Evolutionary conservation across 177 flowering plant species (phyloP).

Genomic region (Vitis hybrid): DNA sequence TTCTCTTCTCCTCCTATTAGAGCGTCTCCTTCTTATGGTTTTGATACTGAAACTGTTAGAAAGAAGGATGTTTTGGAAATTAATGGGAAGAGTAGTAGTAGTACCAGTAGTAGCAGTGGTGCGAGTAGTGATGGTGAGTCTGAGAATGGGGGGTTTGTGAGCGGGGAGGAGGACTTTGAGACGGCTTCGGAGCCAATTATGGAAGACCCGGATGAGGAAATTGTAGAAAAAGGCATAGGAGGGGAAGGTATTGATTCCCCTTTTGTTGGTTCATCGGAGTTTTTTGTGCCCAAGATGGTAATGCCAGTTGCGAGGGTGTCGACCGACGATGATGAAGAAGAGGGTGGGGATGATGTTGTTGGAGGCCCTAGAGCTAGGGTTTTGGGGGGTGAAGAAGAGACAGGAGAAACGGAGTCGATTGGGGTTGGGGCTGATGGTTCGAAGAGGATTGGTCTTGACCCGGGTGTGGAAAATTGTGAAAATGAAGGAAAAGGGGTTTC

Average conservation of each 20-base stretch:
- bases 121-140: slow-evolving; percentile 18
- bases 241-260: slow-evolving; percentile 14
- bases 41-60: slow-evolving; percentile 6
- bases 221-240: slow-evolving; percentile 9
- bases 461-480: background rate
- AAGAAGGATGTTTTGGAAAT: background rate
- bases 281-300: slow-evolving; percentile 1
- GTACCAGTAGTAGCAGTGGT: slow-evolving; percentile 18
- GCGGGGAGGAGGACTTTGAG: slow-evolving; percentile 67
- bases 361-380: slow-evolving; percentile 4
- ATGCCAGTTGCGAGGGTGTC: slow-evolving; percentile 37
- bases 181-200: slow-evolving; percentile 43
- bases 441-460: background rate
- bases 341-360: slow-evolving; percentile 20
- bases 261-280: slow-evolving; percentile 16
- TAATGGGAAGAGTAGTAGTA: slow-evolving; percentile 3
- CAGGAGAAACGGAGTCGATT: slow-evolving; percentile 5
- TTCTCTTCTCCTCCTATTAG: slow-evolving; percentile 20
- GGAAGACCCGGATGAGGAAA: slow-evolving; percentile 33
- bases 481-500: slow-evolving; percentile 4
- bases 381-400: slow-evolving; percentile 15
- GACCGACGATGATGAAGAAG: slow-evolving; percentile 26
- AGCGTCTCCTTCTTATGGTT: slow-evolving; percentile 32
- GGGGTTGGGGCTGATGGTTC: slow-evolving; percentile 9
- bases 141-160: slow-evolving; percentile 41